These are phyloP conservation scores for Nigrospora sphaerica DNA, from an alignment of 2,329 filamentous ascomycete species.

Conservation along the genomic window DNA sequence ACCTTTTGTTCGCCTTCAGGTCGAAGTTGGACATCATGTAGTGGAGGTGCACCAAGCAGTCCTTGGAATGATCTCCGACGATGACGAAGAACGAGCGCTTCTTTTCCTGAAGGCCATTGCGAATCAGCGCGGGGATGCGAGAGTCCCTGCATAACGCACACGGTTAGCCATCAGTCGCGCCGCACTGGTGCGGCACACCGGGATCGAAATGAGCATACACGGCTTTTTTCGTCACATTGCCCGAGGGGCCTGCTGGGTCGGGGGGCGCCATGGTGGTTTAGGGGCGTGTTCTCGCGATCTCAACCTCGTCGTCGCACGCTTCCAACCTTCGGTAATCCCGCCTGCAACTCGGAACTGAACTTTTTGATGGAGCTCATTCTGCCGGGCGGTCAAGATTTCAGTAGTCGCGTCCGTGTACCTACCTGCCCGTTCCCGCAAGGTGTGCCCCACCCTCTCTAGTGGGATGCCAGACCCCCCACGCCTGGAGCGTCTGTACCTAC, in stretches of 20 bases:
- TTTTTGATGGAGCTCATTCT: conserved; percentile 1
- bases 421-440: too few species aligned
- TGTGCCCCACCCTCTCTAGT: too few species aligned
- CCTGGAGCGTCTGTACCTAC: too few species aligned
- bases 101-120: conserved; percentile 89
- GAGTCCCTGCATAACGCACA: conserved; percentile 55
- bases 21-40: conserved; percentile 78
- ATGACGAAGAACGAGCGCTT: conserved; percentile 98
- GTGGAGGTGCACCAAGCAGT: conserved; percentile 81
- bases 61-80: conserved; percentile 88
- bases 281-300: background rate
- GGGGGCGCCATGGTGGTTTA: too few species aligned
- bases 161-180: background rate
- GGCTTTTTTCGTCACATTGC: conserved; percentile 1
- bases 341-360: background rate
- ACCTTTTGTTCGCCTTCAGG: conserved; percentile 83
- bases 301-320: background rate
- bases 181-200: too few species aligned
- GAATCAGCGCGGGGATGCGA: conserved; percentile 83
- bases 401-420: too few species aligned
- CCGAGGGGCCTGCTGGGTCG: background rate
- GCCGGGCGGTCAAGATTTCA: background rate
- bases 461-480: too few species aligned
- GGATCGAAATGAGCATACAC: background rate
- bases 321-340: background rate